Percentiles rank a stretch among this genome's conserved stretches.
Evolutionary conservation across 2,329 filamentous ascomycete species (phyloP).

Genomic region (Cladophialophora psammophila): DNA sequence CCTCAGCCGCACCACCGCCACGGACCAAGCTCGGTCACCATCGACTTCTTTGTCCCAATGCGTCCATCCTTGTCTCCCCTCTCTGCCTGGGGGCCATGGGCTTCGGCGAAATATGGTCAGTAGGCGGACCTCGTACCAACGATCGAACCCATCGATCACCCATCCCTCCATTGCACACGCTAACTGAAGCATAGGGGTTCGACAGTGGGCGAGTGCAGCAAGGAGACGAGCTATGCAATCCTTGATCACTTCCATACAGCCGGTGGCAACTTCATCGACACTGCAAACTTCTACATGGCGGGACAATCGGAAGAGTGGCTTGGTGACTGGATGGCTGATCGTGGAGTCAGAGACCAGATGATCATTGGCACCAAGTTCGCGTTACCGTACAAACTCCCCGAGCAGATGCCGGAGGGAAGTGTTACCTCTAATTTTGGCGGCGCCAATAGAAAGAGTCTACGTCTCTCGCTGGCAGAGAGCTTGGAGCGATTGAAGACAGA

Average conservation of each 20-base stretch:
- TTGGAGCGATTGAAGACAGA: constrained; percentile 46
- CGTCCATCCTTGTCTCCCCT: constrained; percentile 62
- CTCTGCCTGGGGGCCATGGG: constrained; percentile 64
- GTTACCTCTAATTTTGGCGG: constrained; percentile 52
- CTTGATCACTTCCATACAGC: constrained; percentile 56
- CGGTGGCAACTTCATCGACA: constrained; percentile 62
- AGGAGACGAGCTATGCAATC: constrained; percentile 54
- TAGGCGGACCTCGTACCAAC: background rate
- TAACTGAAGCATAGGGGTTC: constrained; percentile 48
- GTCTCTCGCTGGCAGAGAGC: constrained; percentile 44
- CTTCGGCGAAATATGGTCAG: constrained; percentile 53
- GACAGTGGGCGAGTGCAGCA: constrained; percentile 47
- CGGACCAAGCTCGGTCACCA: constrained; percentile 59
- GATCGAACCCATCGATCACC: background rate
- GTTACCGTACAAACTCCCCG: constrained; percentile 43
- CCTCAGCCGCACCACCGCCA: constrained; percentile 41
- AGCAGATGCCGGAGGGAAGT: constrained; percentile 32
- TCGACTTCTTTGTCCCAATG: constrained; percentile 59
- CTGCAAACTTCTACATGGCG: constrained; percentile 49
- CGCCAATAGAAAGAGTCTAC: constrained; percentile 45
- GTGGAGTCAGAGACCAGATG: constrained; percentile 57
- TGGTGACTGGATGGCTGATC: constrained; percentile 59
- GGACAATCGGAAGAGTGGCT: constrained; percentile 58
- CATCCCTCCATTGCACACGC: background rate
- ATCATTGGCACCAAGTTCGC: constrained; percentile 64